Evolutionary conservation across 495 filamentous ascomycete species (phyloP).

Genomic region (Glutinoglossum americanum): DNA sequence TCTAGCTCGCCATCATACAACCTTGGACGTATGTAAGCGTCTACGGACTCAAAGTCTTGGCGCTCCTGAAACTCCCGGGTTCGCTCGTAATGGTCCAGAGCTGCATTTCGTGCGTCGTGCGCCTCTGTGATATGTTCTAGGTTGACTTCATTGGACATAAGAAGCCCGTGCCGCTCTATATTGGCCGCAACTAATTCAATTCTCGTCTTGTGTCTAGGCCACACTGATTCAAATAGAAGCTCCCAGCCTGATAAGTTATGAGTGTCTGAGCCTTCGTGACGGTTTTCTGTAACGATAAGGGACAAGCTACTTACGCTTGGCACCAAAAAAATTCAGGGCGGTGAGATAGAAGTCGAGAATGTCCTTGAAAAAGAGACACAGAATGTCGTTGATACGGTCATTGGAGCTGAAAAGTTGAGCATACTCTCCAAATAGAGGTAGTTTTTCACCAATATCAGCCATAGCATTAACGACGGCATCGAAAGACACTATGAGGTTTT

Average conservation of each 20-base stretch:
- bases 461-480: not conserved
- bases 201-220: not conserved
- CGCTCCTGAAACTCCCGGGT: slow-evolving; percentile 3
- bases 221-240: slow-evolving; percentile 1
- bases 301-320: not conserved
- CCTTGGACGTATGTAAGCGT: slow-evolving; percentile 6
- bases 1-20: slow-evolving; percentile 9
- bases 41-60: slow-evolving; percentile 7
- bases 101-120: not conserved
- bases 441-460: slow-evolving; percentile 7
- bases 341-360: slow-evolving; percentile 16
- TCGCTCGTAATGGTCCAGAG: slow-evolving; percentile 4
- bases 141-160: slow-evolving; percentile 4
- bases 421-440: slow-evolving; percentile 6
- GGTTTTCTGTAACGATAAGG: not conserved
- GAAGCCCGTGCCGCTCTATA: not conserved
- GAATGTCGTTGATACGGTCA: slow-evolving; percentile 8
- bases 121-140: slow-evolving; percentile 2
- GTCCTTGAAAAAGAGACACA: slow-evolving; percentile 17
- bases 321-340: slow-evolving; percentile 14
- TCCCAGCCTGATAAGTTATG: slow-evolving; percentile 1
- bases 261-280: not conserved
- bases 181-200: slow-evolving; percentile 1
- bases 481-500: too few relatives aligned
- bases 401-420: slow-evolving; percentile 6